A percentile compares a stretch with the other conserved stretches of the same genome.
Conservation (phyloP, 1,284 basidiomycete species). For the Irpex sp. region DNA sequence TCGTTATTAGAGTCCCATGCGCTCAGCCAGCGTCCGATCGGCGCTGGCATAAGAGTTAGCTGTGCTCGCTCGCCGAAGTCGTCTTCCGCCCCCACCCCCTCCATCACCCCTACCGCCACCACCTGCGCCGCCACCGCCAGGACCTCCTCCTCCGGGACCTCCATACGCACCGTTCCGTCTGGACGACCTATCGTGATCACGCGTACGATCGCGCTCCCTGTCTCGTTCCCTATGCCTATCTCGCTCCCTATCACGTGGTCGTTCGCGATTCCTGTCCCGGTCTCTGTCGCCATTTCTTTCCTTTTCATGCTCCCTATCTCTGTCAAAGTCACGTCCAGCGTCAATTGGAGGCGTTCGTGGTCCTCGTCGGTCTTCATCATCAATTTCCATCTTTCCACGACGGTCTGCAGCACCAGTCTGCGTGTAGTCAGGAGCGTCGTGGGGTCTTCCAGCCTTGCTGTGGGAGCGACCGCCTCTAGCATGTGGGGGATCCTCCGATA, state of each 20-base stretch:
- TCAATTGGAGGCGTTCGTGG: constrained; percentile 20
- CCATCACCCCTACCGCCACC: constrained; percentile 20
- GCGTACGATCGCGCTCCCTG: constrained; percentile 22
- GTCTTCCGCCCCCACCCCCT: background rate
- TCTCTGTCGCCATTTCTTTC: constrained; percentile 23
- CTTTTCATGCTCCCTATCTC: constrained; percentile 30
- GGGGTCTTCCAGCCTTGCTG: constrained; percentile 22
- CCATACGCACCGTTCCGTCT: constrained; percentile 28
- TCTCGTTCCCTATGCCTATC: constrained; percentile 34
- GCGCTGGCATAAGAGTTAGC: constrained; percentile 31
- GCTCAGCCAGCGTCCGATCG: constrained; percentile 77
- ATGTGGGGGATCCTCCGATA: constrained; percentile 42
- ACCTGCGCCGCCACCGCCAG: constrained; percentile 28
- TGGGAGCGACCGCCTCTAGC: constrained; percentile 24
- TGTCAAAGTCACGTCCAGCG: constrained; percentile 27
- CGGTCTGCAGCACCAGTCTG: constrained; percentile 34
- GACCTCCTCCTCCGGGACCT: constrained; percentile 18
- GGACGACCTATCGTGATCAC: constrained; percentile 16
- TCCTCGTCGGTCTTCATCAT: constrained; percentile 39
- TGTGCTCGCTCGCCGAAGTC: constrained; percentile 22
- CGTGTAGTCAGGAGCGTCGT: constrained; percentile 32
- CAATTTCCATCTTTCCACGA: constrained; percentile 53
- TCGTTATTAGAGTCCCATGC: constrained; percentile 38
- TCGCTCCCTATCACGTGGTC: constrained; percentile 30
- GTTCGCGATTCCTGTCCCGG: constrained; percentile 21